A percentile compares a stretch with the other conserved stretches of the same genome.
Conservation (phyloP, 345 rosid species). For the Arabis hirsuta region DNA sequence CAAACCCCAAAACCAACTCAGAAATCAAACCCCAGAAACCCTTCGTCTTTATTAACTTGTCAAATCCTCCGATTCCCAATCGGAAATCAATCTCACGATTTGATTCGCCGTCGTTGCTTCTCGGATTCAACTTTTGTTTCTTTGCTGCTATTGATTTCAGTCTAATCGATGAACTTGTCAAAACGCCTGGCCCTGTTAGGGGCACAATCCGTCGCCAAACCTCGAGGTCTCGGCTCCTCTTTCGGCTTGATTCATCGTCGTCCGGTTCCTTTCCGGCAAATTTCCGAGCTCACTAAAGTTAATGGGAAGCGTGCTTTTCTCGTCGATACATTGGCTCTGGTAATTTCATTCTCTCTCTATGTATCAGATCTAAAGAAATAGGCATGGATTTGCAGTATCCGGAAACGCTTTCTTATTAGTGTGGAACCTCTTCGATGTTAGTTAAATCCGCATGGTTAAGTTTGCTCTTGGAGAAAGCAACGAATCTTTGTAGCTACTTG, state of each 20-base stretch:
- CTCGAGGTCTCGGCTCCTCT: slow-evolving; percentile 40
- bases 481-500: slow-evolving; percentile 1
- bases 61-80: too few species aligned
- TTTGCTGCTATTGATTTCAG: neutral
- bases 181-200: slow-evolving; percentile 54
- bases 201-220: slow-evolving; percentile 43
- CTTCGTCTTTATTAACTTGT: too few species aligned
- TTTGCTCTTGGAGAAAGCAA: too few species aligned
- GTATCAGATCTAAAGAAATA: slow-evolving; percentile 6
- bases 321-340: slow-evolving; percentile 94
- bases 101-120: too few species aligned
- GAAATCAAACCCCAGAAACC: too few species aligned
- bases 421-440: too few species aligned
- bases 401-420: too few species aligned
- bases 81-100: too few species aligned
- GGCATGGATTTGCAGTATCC: neutral
- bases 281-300: slow-evolving; percentile 67
- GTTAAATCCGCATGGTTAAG: too few species aligned
- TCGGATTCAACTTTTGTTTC: too few species aligned
- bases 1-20: too few species aligned
- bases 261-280: slow-evolving; percentile 44
- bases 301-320: slow-evolving; percentile 83
- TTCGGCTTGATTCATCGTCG: neutral
- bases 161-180: slow-evolving; percentile 51
- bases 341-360: slow-evolving; percentile 37